These are phyloP conservation scores for Dimocarpus longan DNA, from an alignment of 345 rosid species.

Conservation along the genomic window DNA sequence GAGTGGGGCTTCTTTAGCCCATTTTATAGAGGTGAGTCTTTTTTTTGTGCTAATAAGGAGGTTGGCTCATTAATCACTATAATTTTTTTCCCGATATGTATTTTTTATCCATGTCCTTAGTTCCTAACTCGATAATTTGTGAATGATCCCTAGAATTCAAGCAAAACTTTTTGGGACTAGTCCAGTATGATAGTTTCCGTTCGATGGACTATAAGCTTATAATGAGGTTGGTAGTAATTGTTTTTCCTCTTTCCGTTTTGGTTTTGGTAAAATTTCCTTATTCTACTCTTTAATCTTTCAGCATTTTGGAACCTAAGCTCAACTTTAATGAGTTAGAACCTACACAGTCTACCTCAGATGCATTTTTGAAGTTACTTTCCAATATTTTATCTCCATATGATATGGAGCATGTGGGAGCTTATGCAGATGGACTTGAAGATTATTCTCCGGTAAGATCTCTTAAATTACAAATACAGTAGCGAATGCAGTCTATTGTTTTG, in stretches of 20 bases:
- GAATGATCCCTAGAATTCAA: conserved; percentile 62
- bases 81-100: conserved; percentile 1
- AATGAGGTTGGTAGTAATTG: conserved; percentile 64
- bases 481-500: not conserved
- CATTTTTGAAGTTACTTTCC: conserved; percentile 49
- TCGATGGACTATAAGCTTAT: conserved; percentile 89
- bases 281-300: conserved; percentile 36
- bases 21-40: conserved; percentile 70
- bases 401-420: conserved; percentile 68
- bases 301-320: conserved; percentile 87
- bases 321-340: conserved; percentile 50
- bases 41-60: not conserved
- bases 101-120: conserved; percentile 10
- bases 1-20: conserved; percentile 92
- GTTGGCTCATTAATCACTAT: not conserved
- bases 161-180: conserved; percentile 60
- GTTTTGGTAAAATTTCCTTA: conserved; percentile 22
- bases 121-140: conserved; percentile 17
- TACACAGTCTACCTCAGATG: conserved; percentile 42
- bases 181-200: conserved; percentile 54
- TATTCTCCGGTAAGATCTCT: conserved; percentile 61
- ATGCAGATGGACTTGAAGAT: conserved; percentile 66
- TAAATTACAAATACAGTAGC: conserved; percentile 2
- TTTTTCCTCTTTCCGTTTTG: conserved; percentile 13
- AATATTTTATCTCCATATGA: conserved; percentile 61